These are phyloP conservation scores for Phalaenopsis hybrid DNA, from an alignment of 116 monocot species.

Conservation along the genomic window DNA sequence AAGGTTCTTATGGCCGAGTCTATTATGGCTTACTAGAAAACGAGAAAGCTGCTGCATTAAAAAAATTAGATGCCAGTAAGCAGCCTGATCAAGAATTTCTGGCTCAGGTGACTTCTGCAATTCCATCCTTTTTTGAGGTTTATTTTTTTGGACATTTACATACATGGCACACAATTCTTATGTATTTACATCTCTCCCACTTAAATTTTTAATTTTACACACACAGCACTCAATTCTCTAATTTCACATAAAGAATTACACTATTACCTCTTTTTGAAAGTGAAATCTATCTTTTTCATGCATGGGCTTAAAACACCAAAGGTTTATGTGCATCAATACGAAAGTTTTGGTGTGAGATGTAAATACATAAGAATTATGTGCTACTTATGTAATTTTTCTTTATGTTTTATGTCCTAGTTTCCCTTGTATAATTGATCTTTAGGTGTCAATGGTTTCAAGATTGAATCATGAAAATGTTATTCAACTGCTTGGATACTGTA, in stretches of 20 bases:
- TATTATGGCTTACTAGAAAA: conserved; percentile 59
- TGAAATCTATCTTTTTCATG: too few species aligned
- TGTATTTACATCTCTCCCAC: too few species aligned
- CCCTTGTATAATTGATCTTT: conserved; percentile 1
- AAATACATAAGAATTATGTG: too few species aligned
- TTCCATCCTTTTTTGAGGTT: neutral
- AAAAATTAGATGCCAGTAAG: conserved; percentile 66
- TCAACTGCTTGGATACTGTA: conserved; percentile 57
- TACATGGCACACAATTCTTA: too few species aligned
- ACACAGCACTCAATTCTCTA: too few species aligned
- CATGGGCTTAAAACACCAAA: too few species aligned
- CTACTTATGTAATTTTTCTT: too few species aligned
- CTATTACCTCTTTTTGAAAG: too few species aligned
- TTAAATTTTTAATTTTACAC: too few species aligned
- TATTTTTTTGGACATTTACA: neutral
- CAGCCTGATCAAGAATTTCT: conserved; percentile 64
- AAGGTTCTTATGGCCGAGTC: conserved; percentile 65
- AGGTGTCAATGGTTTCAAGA: conserved; percentile 74
- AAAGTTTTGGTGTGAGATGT: too few species aligned
- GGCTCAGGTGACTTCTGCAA: conserved; percentile 27
- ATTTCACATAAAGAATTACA: too few species aligned
- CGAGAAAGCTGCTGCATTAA: conserved; percentile 42
- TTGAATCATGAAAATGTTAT: conserved; percentile 61
- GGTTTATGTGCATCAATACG: too few species aligned
- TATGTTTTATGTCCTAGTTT: neutral